phyloP scores from a whole-genome alignment of 352 stramenopile genomes.

The Elongisporangium anandrum region DNA sequence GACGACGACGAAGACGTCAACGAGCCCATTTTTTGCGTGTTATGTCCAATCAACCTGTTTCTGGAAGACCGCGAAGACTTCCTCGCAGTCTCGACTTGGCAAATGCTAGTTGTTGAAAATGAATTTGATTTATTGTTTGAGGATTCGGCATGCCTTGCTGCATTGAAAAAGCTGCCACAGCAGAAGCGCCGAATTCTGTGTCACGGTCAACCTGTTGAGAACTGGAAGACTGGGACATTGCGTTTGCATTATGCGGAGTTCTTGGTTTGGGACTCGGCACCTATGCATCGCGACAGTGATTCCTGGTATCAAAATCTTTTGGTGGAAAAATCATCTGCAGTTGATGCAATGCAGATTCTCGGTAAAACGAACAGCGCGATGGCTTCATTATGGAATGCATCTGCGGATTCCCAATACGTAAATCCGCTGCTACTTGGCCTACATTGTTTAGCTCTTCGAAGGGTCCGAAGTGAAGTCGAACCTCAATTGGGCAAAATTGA shows the following conservation, averaged over 20 bases:
- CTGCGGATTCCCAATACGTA: constrained; percentile 25
- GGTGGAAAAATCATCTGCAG: constrained; percentile 44
- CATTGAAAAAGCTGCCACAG: constrained; percentile 43
- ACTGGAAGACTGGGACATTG: constrained; percentile 39
- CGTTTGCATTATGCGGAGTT: constrained; percentile 46
- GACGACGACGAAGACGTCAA: constrained; percentile 44
- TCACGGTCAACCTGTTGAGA: constrained; percentile 51
- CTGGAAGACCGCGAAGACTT: constrained; percentile 48
- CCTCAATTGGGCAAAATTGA: constrained; percentile 74
- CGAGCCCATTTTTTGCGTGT: constrained; percentile 50
- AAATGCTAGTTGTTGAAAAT: constrained; percentile 74
- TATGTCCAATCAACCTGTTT: constrained; percentile 59
- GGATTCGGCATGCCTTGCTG: constrained; percentile 28
- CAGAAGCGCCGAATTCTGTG: constrained; percentile 55
- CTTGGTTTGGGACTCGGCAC: constrained; percentile 26
- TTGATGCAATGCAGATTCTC: constrained; percentile 35
- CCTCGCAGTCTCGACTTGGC: constrained; percentile 42
- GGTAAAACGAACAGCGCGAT: constrained; percentile 37
- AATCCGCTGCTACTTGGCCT: constrained; percentile 44
- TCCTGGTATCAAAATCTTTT: neutral
- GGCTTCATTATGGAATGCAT: constrained; percentile 39
- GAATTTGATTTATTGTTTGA: constrained; percentile 46
- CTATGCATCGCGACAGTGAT: constrained; percentile 1
- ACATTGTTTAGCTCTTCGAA: constrained; percentile 56
- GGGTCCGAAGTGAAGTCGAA: constrained; percentile 75